These are phyloP conservation scores for Beta lomatogona DNA, from an alignment of 179 eudicot species.

Conservation along the genomic window DNA sequence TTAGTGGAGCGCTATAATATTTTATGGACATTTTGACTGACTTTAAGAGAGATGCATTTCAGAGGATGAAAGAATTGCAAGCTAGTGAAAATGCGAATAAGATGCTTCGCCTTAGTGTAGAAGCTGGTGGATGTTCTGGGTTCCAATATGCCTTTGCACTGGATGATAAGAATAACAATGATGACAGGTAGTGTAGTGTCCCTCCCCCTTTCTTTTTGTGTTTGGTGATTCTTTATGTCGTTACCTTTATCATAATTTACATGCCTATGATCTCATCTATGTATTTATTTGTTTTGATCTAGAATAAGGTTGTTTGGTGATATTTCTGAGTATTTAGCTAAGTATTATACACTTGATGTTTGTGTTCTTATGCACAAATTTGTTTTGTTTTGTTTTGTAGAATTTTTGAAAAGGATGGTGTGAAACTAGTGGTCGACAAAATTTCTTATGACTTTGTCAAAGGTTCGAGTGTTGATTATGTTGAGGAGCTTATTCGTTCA, in stretches of 20 bases:
- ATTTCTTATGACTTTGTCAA: slow-evolving; percentile 89
- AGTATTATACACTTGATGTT: neutral
- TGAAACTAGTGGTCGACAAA: slow-evolving; percentile 80
- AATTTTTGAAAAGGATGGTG: slow-evolving; percentile 85
- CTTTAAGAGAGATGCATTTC: slow-evolving; percentile 27
- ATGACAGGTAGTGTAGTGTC: slow-evolving; percentile 63
- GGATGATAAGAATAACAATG: slow-evolving; percentile 62
- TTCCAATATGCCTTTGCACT: slow-evolving; percentile 86
- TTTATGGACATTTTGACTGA: slow-evolving; percentile 21
- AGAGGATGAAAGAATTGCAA: slow-evolving; percentile 93
- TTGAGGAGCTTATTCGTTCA: slow-evolving; percentile 95
- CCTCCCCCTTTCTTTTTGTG: neutral
- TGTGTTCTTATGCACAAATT: neutral
- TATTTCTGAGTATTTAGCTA: neutral
- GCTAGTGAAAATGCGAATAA: slow-evolving; percentile 60
- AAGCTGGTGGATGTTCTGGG: slow-evolving; percentile 99
- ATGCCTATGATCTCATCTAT: neutral
- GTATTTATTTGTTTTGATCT: neutral
- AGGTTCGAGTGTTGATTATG: slow-evolving; percentile 94
- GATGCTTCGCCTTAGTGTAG: slow-evolving; percentile 84
- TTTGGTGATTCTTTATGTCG: neutral
- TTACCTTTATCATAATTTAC: neutral
- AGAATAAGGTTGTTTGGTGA: neutral
- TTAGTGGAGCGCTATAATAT: neutral
- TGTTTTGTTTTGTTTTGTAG: slow-evolving; percentile 36